A percentile compares a stretch with the other conserved stretches of the same genome.
Conservation (phyloP, 176 grass and related monocot genomes). For the Lolium multiflorum region DNA sequence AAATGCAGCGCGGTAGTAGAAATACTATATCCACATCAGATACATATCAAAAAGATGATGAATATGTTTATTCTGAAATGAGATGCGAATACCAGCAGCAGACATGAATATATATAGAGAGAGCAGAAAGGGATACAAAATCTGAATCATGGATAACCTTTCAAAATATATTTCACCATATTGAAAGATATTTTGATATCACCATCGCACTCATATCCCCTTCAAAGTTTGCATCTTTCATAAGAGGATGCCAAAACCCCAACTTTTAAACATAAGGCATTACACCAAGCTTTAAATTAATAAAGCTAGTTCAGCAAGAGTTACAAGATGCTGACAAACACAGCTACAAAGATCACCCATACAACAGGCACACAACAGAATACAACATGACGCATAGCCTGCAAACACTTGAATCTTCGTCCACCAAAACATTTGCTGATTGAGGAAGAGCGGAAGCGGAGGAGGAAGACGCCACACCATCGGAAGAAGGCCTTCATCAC, state of each 20-base stretch:
- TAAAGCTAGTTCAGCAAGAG: too few relatives aligned
- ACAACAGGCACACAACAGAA: too few relatives aligned
- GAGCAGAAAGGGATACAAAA: slow-evolving; percentile 7
- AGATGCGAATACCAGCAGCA: background rate
- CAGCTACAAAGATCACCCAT: too few relatives aligned
- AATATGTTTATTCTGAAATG: background rate
- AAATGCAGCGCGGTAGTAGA: too few relatives aligned
- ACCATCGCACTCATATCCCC: background rate
- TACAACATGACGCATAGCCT: too few relatives aligned
- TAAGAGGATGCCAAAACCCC: background rate
- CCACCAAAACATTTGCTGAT: too few relatives aligned
- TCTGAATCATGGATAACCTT: slow-evolving; percentile 5
- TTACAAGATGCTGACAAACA: too few relatives aligned
- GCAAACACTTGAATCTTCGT: too few relatives aligned
- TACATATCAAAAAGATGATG: background rate
- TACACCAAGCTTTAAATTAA: too few relatives aligned
- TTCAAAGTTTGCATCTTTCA: background rate
- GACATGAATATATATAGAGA: background rate
- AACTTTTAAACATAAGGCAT: background rate
- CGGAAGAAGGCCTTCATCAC: too few relatives aligned
- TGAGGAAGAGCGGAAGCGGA: too few relatives aligned
- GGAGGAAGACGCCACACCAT: too few relatives aligned
- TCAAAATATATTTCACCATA: background rate
- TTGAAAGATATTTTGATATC: background rate
- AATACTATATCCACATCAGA: background rate